Evolutionary conservation across 192 early-diverging fungal genomes (phyloP), one percentile per base, ranked within the genome.

Genomic region (Coemansia reversa): DNA sequence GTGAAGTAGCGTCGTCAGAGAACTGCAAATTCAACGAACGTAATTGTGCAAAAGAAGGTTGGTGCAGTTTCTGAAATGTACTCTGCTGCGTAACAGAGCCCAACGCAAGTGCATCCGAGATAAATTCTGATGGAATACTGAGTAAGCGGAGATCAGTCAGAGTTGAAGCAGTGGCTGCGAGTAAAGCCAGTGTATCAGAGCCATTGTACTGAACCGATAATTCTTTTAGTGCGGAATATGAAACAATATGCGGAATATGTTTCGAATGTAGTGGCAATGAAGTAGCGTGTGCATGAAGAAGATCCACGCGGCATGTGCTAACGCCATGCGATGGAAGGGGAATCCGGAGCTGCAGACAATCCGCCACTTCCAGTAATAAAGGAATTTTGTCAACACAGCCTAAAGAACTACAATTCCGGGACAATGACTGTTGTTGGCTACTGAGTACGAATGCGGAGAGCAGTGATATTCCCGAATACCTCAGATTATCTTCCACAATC

Each of bases 21-120:
- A 27, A 27, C 27, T 45, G 39, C 39, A 45, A 16, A 14, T 9
- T 16, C 1, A 45, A 14, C 1, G 39, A 16, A 16, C 14, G 39
- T 14, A 45, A 45, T 45, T 45, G 39, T 14, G 39, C 1, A 45
- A 45, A 45, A 16, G 39, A 9, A 16, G 39, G 39, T 3, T 39
- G n/a, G 3, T 27, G 27, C 27, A 27, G 39, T 14, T 45, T 45
- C 39, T 45, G 39, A 4, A 16, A 16, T 16, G 12, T 16, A 16
- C 0, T 45, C 14, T 16, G 9, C 12, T 32, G 30, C 3, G 7
- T 7, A 32, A 14, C 3, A 16, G 39, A 2, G 3, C 39, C 23
- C 63, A 72, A n/a, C 0, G 14, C 25, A 33, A 72, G 27, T 5
- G 63, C 35, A 22, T 63, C 60, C 47, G 60, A 51, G 4, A 55